Percentiles rank a stretch among this genome's conserved stretches.
Evolutionary conservation across 257 asterid genomes (phyloP).

Genomic region (Cordia subcordata): DNA sequence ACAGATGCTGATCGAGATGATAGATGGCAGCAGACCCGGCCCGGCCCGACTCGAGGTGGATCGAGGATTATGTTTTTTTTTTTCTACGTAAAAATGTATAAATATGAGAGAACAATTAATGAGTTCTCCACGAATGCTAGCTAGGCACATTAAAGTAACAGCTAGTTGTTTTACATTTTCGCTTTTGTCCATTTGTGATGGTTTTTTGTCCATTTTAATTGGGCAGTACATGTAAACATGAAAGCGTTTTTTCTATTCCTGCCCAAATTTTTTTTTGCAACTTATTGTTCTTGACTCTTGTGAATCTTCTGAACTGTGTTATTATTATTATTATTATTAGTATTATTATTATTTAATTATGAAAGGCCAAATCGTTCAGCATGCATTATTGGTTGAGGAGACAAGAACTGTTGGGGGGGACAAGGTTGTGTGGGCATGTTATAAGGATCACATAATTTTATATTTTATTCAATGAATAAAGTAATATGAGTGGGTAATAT

Average conservation of each 20-base stretch:
- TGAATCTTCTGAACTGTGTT: neutral
- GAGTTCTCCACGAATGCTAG: neutral
- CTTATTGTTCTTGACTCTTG: too few species aligned
- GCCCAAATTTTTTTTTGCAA: neutral
- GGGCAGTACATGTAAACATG: conserved; percentile 7
- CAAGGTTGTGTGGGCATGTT: neutral
- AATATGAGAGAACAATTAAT: neutral
- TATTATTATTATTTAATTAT: too few species aligned
- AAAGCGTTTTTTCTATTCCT: neutral
- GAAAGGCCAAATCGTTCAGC: neutral
- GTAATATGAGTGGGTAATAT: too few species aligned
- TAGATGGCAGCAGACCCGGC: neutral
- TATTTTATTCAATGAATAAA: too few species aligned
- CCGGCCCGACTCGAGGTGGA: neutral
- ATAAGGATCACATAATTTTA: neutral
- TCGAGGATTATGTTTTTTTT: neutral
- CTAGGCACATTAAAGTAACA: neutral
- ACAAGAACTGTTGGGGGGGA: neutral
- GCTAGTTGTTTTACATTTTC: neutral
- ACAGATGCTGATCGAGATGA: conserved; percentile 28
- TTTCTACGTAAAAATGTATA: neutral
- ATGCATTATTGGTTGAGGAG: neutral
- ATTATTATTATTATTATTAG: too few species aligned
- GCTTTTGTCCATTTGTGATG: neutral
- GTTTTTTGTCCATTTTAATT: too few species aligned